phyloP scores from a whole-genome alignment of 495 filamentous ascomycete species.

The Aspergillus saccharolyticus region DNA sequence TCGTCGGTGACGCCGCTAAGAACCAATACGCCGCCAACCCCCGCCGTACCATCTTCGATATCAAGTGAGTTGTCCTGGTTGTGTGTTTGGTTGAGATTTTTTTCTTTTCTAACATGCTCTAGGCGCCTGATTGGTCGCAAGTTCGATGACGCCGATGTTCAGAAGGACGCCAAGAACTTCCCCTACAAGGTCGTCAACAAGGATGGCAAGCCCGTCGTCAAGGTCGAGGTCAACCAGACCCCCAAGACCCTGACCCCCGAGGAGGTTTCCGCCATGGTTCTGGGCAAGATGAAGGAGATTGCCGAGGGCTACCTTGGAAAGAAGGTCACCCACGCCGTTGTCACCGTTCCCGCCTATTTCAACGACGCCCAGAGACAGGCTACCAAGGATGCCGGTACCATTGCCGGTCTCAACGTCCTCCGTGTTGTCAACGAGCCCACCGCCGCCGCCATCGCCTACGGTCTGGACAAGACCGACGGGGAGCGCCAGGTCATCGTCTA shows the following conservation, averaged over 20 bases:
- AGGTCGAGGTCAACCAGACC: conserved; percentile 68
- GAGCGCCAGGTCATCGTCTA: conserved; percentile 93
- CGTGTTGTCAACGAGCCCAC: conserved; percentile 96
- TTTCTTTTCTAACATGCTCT: conserved; percentile 17
- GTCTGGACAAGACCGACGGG: conserved; percentile 78
- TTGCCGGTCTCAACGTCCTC: conserved; percentile 92
- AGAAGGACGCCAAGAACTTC: conserved; percentile 83
- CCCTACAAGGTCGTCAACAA: conserved; percentile 80
- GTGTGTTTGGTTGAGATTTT: neutral
- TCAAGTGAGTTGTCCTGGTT: conserved; percentile 62
- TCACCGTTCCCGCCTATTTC: conserved; percentile 98
- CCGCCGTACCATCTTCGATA: conserved; percentile 79
- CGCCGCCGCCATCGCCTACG: conserved; percentile 82
- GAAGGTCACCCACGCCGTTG: conserved; percentile 94
- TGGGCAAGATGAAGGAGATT: conserved; percentile 96
- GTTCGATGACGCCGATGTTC: conserved; percentile 78
- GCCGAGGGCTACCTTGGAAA: conserved; percentile 90
- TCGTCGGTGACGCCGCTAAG: conserved; percentile 98
- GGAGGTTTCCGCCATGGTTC: conserved; percentile 82
- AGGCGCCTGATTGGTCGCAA: conserved; percentile 90
- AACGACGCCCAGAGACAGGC: conserved; percentile 98
- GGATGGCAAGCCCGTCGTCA: conserved; percentile 75
- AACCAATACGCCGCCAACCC: conserved; percentile 98
- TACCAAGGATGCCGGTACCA: conserved; percentile 94
- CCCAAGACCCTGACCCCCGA: conserved; percentile 80